Base-by-base conservation (phyloP, 2,329 filamentous ascomycete genomes). In the Colletotrichum aenigma region DNA sequence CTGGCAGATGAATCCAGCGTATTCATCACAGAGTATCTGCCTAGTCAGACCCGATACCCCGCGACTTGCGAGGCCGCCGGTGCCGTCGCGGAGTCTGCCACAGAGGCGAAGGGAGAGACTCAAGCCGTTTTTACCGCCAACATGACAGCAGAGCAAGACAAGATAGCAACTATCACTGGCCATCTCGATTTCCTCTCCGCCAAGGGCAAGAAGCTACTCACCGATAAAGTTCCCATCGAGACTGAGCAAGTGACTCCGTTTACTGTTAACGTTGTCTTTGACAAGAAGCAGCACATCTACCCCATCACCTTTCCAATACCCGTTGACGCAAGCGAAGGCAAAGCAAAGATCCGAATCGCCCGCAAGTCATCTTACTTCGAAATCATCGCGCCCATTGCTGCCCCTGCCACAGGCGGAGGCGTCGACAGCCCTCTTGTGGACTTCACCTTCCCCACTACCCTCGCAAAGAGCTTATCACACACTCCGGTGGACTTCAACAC, bases 361-460 rank as follows among this genome's bases (percentile, higher is more conserved):
- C 85, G 87, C 36, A 86, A 81, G 26, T 86, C 87, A 3, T 80
- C 80, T 12, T 89, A 87, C 75, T 78, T 89, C 34, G 87, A 89
- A 74, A 79, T 89, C 32, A 81, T 87, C 43, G 87, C 84, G 5
- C 79, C 79, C 8, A 30, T 85, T 3, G 82, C 83, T 1, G 76
- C 81, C 9, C 82, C 84, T 7, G 16, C 69, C 7, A 69, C 32
- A 21, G 58, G 68, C 3, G 70, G 70, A 30, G 26, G 60, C 24
- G 60, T 15, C 7, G 48, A 58, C 3, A 58, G 56, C 15, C 13
- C 58, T 6, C 78, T 85, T 7, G 76, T 82, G 4, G 79, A 83
- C 28, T 86, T 85, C 67, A 77, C 88, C 9, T 87, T 83, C 61
- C 87, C 87, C 0, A 78, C 81, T 1, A 73, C 71, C 4, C 78